These are phyloP conservation scores for Talaromyces sp. DNA, from an alignment of 2,329 filamentous ascomycete species.

Conservation along the genomic window DNA sequence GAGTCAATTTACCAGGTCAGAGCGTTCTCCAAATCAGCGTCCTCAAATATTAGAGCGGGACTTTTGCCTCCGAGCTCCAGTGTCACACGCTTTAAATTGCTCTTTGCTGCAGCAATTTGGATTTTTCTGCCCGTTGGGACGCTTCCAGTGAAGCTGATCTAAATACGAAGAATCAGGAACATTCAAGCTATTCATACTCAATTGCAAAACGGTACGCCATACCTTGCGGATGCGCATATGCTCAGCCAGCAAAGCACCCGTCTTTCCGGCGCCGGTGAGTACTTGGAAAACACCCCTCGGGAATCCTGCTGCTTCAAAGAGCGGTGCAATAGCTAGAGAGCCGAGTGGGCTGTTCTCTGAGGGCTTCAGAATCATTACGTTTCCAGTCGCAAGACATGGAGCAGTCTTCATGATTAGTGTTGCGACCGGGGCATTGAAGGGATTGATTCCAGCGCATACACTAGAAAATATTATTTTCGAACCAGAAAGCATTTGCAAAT, in stretches of 20 bases:
- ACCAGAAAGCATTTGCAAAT: not conserved
- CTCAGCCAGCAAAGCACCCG: not conserved
- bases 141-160: slow-evolving; percentile 6
- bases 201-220: not conserved
- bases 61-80: slow-evolving; percentile 5
- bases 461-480: not conserved
- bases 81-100: slow-evolving; percentile 3
- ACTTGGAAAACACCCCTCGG: slow-evolving; percentile 6
- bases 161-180: no score
- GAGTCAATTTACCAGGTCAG: slow-evolving; percentile 1
- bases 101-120: slow-evolving; percentile 1
- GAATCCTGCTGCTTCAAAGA: slow-evolving; percentile 3
- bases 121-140: slow-evolving; percentile 2
- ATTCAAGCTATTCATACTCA: no score
- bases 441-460: slow-evolving; percentile 6
- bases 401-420: slow-evolving; percentile 1
- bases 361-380: slow-evolving; percentile 2
- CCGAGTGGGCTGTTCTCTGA: slow-evolving; percentile 6
- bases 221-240: slow-evolving; percentile 7
- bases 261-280: slow-evolving; percentile 1
- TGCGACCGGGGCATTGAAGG: slow-evolving; percentile 3
- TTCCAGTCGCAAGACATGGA: slow-evolving; percentile 3
- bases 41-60: slow-evolving; percentile 1
- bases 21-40: slow-evolving; percentile 4
- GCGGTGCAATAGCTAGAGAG: not conserved